A percentile compares a stretch with the other conserved stretches of the same genome.
Conservation (phyloP, 2,329 filamentous ascomycete genomes). For the Paraphaeosphaeria sporulosa region DNA sequence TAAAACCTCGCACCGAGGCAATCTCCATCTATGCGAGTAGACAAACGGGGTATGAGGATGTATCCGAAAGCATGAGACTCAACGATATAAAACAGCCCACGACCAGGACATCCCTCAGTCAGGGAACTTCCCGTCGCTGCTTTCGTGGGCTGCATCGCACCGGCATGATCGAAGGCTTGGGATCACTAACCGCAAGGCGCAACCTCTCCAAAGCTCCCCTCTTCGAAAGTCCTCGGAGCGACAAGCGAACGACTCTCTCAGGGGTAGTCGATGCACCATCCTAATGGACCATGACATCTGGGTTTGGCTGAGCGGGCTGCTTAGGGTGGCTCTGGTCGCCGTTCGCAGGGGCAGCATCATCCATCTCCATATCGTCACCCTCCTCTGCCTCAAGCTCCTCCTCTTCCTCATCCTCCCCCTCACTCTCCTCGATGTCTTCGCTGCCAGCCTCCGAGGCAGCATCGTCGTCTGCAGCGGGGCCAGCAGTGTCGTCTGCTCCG, state of each 20-base stretch:
- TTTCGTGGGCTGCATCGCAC: background rate
- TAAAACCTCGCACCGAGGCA: background rate
- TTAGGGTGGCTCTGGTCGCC: constrained; percentile 47
- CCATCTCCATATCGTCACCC: constrained; percentile 66
- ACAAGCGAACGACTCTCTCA: background rate
- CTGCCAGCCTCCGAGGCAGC: constrained; percentile 76
- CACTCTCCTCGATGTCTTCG: constrained; percentile 79
- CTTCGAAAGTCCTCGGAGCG: background rate
- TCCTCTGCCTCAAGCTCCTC: constrained; percentile 66
- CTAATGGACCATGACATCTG: constrained; percentile 54
- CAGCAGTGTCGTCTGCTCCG: constrained; percentile 66
- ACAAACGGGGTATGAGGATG: background rate
- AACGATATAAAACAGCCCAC: background rate
- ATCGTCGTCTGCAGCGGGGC: constrained; percentile 66
- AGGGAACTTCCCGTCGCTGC: background rate
- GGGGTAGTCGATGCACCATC: background rate
- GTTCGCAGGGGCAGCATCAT: constrained; percentile 55
- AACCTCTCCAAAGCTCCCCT: background rate
- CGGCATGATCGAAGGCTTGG: background rate
- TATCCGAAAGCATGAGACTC: background rate
- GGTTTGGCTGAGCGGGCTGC: constrained; percentile 34
- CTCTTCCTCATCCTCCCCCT: constrained; percentile 75
- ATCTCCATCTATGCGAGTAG: background rate
- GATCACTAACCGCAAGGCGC: background rate
- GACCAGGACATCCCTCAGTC: background rate